A percentile compares a stretch with the other conserved stretches of the same genome.
These are phyloP conservation scores for Mortierella sp. DNA, from an alignment of 371 early-diverging fungal species.

Conservation along the genomic window DNA sequence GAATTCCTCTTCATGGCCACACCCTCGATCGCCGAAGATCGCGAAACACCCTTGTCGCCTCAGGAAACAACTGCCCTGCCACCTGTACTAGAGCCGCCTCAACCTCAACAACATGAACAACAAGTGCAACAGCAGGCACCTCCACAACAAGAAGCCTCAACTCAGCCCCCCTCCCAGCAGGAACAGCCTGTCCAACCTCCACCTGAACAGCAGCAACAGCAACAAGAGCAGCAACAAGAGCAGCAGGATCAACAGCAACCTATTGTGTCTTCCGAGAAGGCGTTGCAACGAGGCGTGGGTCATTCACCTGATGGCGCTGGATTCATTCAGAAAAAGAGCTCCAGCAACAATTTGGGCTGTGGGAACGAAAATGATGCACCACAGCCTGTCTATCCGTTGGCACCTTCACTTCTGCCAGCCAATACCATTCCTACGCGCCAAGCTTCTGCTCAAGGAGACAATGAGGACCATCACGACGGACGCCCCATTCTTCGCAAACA, in stretches of 20 bases:
- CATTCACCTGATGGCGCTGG: background rate
- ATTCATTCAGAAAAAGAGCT: constrained; percentile 20
- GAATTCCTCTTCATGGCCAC: constrained; percentile 14
- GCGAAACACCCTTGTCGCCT: constrained; percentile 13
- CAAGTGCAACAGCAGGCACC: background rate
- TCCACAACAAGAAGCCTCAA: too few relatives aligned
- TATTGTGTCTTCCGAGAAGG: background rate
- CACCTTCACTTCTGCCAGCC: constrained; percentile 32
- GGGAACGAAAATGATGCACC: background rate
- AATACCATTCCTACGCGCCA: background rate
- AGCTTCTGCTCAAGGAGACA: constrained; percentile 4
- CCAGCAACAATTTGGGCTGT: constrained; percentile 11
- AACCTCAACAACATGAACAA: background rate
- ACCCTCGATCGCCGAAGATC: constrained; percentile 41
- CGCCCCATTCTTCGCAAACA: constrained; percentile 45
- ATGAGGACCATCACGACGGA: background rate
- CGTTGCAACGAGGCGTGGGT: background rate
- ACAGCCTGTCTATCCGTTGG: constrained; percentile 10
- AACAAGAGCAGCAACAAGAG: background rate
- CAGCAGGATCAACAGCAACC: background rate
- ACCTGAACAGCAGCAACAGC: constrained; percentile 6
- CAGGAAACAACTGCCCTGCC: background rate
- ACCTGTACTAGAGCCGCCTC: background rate
- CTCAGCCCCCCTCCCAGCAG: background rate
- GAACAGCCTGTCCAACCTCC: background rate